A percentile compares a stretch with the other conserved stretches of the same genome.
These are phyloP conservation scores for Dillenia turbinata DNA, from an alignment of 164 flowering plant species.

Conservation along the genomic window DNA sequence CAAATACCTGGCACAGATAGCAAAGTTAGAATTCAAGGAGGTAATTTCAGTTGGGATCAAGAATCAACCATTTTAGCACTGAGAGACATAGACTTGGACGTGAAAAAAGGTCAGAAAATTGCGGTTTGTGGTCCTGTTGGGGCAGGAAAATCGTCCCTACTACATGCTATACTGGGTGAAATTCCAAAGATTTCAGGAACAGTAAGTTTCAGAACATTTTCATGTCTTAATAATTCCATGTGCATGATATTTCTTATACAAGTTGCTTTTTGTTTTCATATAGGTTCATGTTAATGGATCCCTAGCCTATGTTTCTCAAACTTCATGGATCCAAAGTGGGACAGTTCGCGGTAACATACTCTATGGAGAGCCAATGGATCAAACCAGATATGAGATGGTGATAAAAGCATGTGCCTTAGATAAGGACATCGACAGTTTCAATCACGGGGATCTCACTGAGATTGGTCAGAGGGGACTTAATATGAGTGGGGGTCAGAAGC, in stretches of 20 bases:
- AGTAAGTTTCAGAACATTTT: conserved; percentile 35
- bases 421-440: conserved; percentile 60
- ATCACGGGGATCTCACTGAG: conserved; percentile 87
- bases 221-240: background rate
- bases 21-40: conserved; percentile 29
- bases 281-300: conserved; percentile 66
- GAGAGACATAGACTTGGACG: conserved; percentile 35
- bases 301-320: conserved; percentile 83
- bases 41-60: conserved; percentile 63
- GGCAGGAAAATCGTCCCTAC: conserved; percentile 79
- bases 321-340: conserved; percentile 90
- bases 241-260: background rate
- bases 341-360: conserved; percentile 82
- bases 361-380: conserved; percentile 67
- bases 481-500: conserved; percentile 96
- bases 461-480: conserved; percentile 92
- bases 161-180: conserved; percentile 81
- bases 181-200: conserved; percentile 67
- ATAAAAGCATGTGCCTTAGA: conserved; percentile 73
- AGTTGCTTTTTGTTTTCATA: conserved; percentile 1
- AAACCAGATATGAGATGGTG: conserved; percentile 45
- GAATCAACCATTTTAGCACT: conserved; percentile 34
- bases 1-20: conserved; percentile 1
- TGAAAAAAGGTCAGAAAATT: conserved; percentile 50
- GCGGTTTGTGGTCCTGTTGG: conserved; percentile 95